These are phyloP conservation scores for Mortierella sp. DNA, from an alignment of 371 early-diverging fungal genomes.

Conservation along the genomic window DNA sequence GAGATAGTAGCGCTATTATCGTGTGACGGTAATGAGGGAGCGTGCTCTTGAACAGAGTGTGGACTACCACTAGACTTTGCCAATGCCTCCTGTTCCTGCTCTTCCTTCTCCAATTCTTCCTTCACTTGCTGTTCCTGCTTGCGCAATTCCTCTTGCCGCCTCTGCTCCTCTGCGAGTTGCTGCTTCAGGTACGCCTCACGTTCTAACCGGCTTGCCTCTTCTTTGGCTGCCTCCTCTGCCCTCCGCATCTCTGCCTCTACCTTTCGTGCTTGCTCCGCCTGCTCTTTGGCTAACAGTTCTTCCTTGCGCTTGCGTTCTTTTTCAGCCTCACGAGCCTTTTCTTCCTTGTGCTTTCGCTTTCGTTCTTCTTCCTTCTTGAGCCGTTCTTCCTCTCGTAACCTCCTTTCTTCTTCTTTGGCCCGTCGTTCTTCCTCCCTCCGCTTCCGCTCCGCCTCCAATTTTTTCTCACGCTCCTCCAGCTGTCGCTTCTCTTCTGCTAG, in stretches of 20 bases:
- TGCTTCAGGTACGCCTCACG: slow-evolving; percentile 55
- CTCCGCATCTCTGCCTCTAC: slow-evolving; percentile 28
- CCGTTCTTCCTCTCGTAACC: slow-evolving; percentile 62
- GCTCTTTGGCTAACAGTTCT: slow-evolving; percentile 50
- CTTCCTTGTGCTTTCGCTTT: slow-evolving; percentile 58
- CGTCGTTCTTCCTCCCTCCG: slow-evolving; percentile 66
- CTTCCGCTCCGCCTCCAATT: slow-evolving; percentile 66
- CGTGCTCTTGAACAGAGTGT: background rate
- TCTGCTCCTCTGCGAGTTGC: slow-evolving; percentile 51
- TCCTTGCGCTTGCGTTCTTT: slow-evolving; percentile 66
- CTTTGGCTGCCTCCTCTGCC: slow-evolving; percentile 54
- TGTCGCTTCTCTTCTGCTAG: slow-evolving; percentile 50
- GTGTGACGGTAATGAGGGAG: background rate
- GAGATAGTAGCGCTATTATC: background rate
- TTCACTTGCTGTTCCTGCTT: slow-evolving; percentile 56
- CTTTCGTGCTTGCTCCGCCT: slow-evolving; percentile 47
- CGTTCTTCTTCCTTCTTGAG: slow-evolving; percentile 66
- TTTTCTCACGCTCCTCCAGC: slow-evolving; percentile 46
- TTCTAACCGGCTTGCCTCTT: slow-evolving; percentile 58
- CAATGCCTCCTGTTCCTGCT: slow-evolving; percentile 21
- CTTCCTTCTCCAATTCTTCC: slow-evolving; percentile 38
- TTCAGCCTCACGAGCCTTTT: slow-evolving; percentile 27
- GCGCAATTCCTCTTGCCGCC: slow-evolving; percentile 56
- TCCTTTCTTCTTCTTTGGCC: slow-evolving; percentile 62
- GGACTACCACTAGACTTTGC: slow-evolving; percentile 4